Evolutionary conservation across 345 rosid species (phyloP).

Genomic region (Raphanus raphanistrum): DNA sequence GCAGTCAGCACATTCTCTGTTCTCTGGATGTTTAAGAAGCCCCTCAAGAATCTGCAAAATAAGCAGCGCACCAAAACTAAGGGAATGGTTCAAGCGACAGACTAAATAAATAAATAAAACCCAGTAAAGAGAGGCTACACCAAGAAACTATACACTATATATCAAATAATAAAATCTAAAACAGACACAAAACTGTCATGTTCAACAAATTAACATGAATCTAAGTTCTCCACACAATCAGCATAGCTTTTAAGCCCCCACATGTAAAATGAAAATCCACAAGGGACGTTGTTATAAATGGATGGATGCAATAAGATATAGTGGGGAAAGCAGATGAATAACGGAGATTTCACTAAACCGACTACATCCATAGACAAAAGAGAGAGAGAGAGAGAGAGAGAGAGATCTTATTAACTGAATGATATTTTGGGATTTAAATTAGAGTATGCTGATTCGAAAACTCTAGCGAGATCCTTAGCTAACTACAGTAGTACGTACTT

Average conservation of each 20-base stretch:
- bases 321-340: background rate
- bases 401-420: too few relatives aligned
- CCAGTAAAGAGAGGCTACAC: background rate
- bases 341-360: too few relatives aligned
- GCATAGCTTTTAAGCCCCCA: background rate
- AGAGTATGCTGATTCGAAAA: too few relatives aligned
- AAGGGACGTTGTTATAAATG: background rate
- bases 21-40: constrained; percentile 89
- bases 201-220: constrained; percentile 21
- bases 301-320: background rate
- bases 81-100: background rate
- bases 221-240: background rate
- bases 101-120: background rate
- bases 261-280: background rate
- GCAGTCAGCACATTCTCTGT: constrained; percentile 98
- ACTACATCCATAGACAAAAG: too few relatives aligned
- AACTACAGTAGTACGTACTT: too few relatives aligned
- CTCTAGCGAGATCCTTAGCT: background rate
- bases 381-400: too few relatives aligned
- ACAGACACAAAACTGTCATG: background rate
- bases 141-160: background rate
- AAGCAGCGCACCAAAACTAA: constrained; percentile 7
- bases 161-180: background rate
- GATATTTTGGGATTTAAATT: too few relatives aligned
- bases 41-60: constrained; percentile 81